Evolutionary conservation across 768 basidiomycete genomes (phyloP).

Genomic region (Boletus sensibilis): DNA sequence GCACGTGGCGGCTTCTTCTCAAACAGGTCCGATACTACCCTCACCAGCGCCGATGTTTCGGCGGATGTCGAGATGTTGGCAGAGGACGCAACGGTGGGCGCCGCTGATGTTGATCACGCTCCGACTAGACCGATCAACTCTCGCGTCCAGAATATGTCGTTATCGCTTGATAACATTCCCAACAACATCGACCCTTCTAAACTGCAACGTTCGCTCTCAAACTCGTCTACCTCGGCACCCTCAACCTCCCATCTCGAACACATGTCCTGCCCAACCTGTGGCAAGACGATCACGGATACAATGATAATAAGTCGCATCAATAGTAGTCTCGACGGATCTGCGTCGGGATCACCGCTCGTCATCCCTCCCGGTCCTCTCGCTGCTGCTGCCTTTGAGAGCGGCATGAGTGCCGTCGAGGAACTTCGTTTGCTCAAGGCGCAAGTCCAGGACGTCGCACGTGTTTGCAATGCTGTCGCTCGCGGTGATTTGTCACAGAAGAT

Average conservation of each 20-base stretch:
- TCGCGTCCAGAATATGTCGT: slow-evolving; percentile 42
- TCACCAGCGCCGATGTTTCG: slow-evolving; percentile 9
- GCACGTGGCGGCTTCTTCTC: slow-evolving; percentile 23
- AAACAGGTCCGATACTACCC: slow-evolving; percentile 22
- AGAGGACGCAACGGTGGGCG: slow-evolving; percentile 28
- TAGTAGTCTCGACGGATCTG: slow-evolving; percentile 25
- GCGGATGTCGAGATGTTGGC: slow-evolving; percentile 31
- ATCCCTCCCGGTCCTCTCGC: slow-evolving; percentile 57
- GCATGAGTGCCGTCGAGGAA: slow-evolving; percentile 73
- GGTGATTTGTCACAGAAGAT: slow-evolving; percentile 80
- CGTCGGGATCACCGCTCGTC: slow-evolving; percentile 41
- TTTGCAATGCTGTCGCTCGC: slow-evolving; percentile 76
- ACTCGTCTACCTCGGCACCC: slow-evolving; percentile 43
- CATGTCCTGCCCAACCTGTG: slow-evolving; percentile 55
- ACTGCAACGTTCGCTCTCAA: slow-evolving; percentile 32
- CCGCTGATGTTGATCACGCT: slow-evolving; percentile 22
- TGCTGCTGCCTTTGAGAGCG: slow-evolving; percentile 55
- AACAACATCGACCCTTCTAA: slow-evolving; percentile 38
- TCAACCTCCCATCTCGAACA: slow-evolving; percentile 42
- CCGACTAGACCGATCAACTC: slow-evolving; percentile 26
- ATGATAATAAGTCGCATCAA: slow-evolving; percentile 35
- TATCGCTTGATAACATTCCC: slow-evolving; percentile 52
- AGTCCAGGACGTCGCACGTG: slow-evolving; percentile 77
- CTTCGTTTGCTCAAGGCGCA: slow-evolving; percentile 78
- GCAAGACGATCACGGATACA: slow-evolving; percentile 47